Base-by-base conservation (phyloP, 2,329 filamentous ascomycete species). In the Fusarium pilosicola region DNA sequence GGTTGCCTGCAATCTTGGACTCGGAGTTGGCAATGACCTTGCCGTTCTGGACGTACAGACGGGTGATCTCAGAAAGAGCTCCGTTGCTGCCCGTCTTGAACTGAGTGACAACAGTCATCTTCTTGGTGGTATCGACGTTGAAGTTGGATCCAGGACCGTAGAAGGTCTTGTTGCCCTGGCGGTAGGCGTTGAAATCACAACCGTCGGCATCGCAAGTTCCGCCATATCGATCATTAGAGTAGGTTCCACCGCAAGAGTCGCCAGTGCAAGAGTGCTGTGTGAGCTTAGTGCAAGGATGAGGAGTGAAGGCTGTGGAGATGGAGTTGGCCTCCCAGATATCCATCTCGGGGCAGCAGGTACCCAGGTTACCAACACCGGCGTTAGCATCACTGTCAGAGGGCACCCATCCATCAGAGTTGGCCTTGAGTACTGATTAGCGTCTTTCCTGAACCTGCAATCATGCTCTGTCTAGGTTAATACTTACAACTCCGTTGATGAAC, bases 181-280 rank as follows among this genome's bases (percentile, higher is more conserved):
- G 90, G 88, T 88, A 93, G 44, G 86, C 80, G 87, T 92, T 92
- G 87, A 91, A 92, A 80, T 92, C 91, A 77, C 91, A 93, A 45
- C 91, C 91, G 77, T 92, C 90, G 70, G 90, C 89, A 80, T 93
- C 91, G 80, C 91, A 93, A 65, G 87, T 82, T 60, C 91, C 90
- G 32, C 78, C 83, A 79, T 92, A 92, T 71, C 91, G 89, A 75
- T 86, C 82, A 56, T 75, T 60, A 59, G 82, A 84, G 77, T 87
- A 88, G 41, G 86, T 85, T 65, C 87, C 89, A 66, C 89, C 89
- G 74, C 88, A 90, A 11, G 67, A 66, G 70, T 87, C 81, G 26
- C 85, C 84, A 1, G 79, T 79, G 84, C 90, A 92, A 63, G 86
- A 84, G 62, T 80, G 80, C 75, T 88, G 86, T 57, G 84, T 86